phyloP scores from a whole-genome alignment of 345 rosid species.

The Geranium rotundifolium region DNA sequence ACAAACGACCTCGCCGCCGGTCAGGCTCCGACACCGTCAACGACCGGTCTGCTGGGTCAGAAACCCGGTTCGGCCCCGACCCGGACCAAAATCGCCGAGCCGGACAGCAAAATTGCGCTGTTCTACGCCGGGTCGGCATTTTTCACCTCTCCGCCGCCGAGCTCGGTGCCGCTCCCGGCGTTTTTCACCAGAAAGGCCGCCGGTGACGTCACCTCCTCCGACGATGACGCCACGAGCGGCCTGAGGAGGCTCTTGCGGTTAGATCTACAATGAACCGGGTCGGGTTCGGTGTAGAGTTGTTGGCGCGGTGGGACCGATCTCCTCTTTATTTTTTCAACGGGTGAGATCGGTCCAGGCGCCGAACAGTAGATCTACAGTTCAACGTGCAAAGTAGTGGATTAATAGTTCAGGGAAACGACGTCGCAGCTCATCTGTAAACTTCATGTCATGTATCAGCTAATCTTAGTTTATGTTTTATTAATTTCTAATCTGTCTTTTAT shows the following conservation, averaged over 20 bases:
- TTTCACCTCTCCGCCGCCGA: conserved; percentile 72
- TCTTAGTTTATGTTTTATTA: too few species aligned
- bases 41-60: too few species aligned
- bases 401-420: too few species aligned
- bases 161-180: conserved; percentile 76
- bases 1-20: conserved; percentile 21
- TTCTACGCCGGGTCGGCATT: conserved; percentile 76
- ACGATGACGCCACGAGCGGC: conserved; percentile 35
- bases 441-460: too few species aligned
- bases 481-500: too few species aligned
- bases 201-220: neutral
- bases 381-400: too few species aligned
- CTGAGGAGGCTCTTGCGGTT: conserved; percentile 47
- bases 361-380: too few species aligned
- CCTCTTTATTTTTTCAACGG: conserved; percentile 16
- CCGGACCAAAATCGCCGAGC: too few species aligned
- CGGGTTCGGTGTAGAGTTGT: neutral
- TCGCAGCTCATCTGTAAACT: too few species aligned
- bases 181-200: conserved; percentile 40
- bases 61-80: too few species aligned
- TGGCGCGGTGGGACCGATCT: too few species aligned
- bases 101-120: conserved; percentile 1
- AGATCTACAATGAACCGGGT: conserved; percentile 10
- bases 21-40: conserved; percentile 13
- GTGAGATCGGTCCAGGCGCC: conserved; percentile 10